Conservation (phyloP, 1,284 basidiomycete genomes). For the Malassezia slooffiae region DNA sequence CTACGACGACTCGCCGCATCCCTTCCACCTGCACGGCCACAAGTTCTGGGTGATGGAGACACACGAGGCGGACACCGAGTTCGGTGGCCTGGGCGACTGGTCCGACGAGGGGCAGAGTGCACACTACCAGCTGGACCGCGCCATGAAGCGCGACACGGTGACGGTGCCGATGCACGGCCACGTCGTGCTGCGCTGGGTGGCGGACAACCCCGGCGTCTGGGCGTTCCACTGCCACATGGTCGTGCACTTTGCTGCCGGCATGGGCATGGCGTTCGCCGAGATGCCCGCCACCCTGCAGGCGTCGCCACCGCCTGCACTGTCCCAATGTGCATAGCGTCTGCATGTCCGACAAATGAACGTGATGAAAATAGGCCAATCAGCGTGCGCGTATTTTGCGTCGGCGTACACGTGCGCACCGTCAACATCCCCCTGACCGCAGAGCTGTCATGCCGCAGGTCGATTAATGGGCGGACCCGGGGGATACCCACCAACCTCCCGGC, state of each 20-base stretch:
- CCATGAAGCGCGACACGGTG: conserved; percentile 32
- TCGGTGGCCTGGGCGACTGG: conserved; percentile 6
- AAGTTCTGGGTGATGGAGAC: conserved; percentile 48
- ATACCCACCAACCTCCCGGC: too few relatives aligned
- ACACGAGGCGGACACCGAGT: conserved; percentile 18
- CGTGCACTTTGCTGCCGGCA: conserved; percentile 19
- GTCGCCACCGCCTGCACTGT: neutral
- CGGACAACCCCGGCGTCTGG: conserved; percentile 35
- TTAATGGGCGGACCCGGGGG: too few relatives aligned
- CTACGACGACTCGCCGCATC: conserved; percentile 50
- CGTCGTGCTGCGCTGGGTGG: conserved; percentile 26
- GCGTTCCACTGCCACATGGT: conserved; percentile 27
- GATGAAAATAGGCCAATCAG: too few relatives aligned
- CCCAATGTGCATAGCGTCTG: neutral
- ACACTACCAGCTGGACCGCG: conserved; percentile 9
- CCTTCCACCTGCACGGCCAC: conserved; percentile 50
- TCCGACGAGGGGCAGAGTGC: conserved; percentile 1
- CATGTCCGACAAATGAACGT: too few relatives aligned
- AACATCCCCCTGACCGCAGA: too few relatives aligned
- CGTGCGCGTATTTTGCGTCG: too few relatives aligned
- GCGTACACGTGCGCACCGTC: too few relatives aligned
- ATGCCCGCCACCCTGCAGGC: conserved; percentile 8
- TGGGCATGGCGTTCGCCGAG: conserved; percentile 22
- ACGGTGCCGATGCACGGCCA: conserved; percentile 25
- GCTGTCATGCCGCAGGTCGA: too few relatives aligned